Base-by-base conservation (phyloP, 2,329 filamentous ascomycete genomes). In the Epicoccum nigrum region DNA sequence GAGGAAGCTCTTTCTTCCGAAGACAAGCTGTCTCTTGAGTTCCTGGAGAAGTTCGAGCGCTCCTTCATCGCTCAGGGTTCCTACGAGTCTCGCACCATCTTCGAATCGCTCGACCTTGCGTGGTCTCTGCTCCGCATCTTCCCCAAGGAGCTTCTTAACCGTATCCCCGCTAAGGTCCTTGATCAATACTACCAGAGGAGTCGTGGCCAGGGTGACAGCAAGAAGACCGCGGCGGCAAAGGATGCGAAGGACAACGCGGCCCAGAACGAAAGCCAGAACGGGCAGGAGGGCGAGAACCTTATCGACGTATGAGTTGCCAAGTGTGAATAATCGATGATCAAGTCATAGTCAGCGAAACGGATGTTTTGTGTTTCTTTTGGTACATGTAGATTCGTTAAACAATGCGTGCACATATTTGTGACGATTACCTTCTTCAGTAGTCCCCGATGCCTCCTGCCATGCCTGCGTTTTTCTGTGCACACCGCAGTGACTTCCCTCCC, bases 71-170 rank as follows among this genome's bases (percentile, higher is more conserved):
- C 83, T 58, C 94, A 99, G 77, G 90, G 90, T 45, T 81, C 92
- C 15, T 99, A 99, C 78, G 94, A 99, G 78, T 88, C 88, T 60
- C 88, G 94, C 67, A 87, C 83, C 58, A 96, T 99, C 71, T 92
- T 85, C 76, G 94, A 99, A 76, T 96, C 91, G 37, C 84, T 99
- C 56, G 95, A 99, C 68, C 85, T 96, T 66, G 95, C 94, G 33
- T 99, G 94, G 94, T 93, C 91, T 71, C 79, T 99, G 74, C 86
- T 99, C 63, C 87, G 94, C 62, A 96, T 99, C 76, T 99, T 93
- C 82, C 93, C 93, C 76, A 97, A 96, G 85, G 94, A 99, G 69
- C 80, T 97, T 64, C 89, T 99, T 67, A 99, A 99, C 81, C 90
- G 95, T 60, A 81, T 81, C 50, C 79, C 79, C 39, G 79, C 79